Conservation (phyloP, 2,329 filamentous ascomycete genomes). For the Nigrograna mackinnonii region DNA sequence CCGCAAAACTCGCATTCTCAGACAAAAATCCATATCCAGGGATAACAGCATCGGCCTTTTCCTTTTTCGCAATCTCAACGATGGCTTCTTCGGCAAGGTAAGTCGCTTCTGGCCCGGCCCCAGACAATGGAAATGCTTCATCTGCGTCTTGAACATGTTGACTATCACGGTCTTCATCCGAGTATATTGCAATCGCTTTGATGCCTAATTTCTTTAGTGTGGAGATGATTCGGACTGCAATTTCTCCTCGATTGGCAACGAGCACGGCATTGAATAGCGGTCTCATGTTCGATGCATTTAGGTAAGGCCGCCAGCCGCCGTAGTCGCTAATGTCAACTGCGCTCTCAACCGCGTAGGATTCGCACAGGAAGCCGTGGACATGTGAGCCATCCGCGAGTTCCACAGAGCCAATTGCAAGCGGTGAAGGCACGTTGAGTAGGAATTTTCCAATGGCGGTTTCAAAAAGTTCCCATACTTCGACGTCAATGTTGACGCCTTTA, state of each 20-base stretch:
- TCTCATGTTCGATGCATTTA: too few species aligned
- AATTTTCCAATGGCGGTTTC: background rate
- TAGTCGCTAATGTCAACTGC: background rate
- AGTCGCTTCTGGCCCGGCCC: slow-evolving; percentile 50
- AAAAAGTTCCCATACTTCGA: background rate
- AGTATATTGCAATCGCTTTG: slow-evolving; percentile 61
- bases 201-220: slow-evolving; percentile 56
- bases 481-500: background rate
- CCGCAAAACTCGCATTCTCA: slow-evolving; percentile 66
- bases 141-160: slow-evolving; percentile 60
- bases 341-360: background rate
- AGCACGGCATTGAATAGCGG: slow-evolving; percentile 58
- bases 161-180: slow-evolving; percentile 58
- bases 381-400: background rate
- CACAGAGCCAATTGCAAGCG: background rate
- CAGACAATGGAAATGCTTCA: slow-evolving; percentile 55
- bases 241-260: slow-evolving; percentile 34
- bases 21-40: slow-evolving; percentile 71
- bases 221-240: slow-evolving; percentile 50
- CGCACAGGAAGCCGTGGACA: background rate
- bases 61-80: slow-evolving; percentile 55
- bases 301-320: background rate
- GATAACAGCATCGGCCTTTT: slow-evolving; percentile 62
- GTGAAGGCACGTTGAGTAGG: background rate
- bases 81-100: slow-evolving; percentile 55